These are phyloP conservation scores for Brettanomyces naardenensis DNA, from an alignment of 805 yeast genomes.

Conservation along the genomic window DNA sequence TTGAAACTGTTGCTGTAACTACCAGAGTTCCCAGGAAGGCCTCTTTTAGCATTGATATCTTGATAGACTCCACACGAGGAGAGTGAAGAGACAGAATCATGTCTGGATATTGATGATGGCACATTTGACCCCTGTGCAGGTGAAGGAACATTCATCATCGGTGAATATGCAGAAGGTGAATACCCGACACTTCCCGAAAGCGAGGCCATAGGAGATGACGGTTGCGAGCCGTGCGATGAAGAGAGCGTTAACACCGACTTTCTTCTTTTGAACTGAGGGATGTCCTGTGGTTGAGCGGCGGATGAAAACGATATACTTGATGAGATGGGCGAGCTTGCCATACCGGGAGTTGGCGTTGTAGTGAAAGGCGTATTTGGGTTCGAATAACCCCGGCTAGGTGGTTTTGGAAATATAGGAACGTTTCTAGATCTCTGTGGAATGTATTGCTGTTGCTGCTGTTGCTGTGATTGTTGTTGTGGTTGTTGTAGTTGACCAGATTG, in stretches of 20 bases:
- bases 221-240: slow-evolving; percentile 14
- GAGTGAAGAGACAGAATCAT: slow-evolving; percentile 17
- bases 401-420: slow-evolving; percentile 29
- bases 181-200: slow-evolving; percentile 5
- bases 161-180: slow-evolving; percentile 13
- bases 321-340: slow-evolving; percentile 10
- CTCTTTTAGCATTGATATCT: slow-evolving; percentile 21
- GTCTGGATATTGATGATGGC: slow-evolving; percentile 17
- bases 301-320: slow-evolving; percentile 10
- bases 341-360: slow-evolving; percentile 13
- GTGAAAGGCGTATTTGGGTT: slow-evolving; percentile 18
- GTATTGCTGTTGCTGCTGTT: neutral
- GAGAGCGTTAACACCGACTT: slow-evolving; percentile 19
- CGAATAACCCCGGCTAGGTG: slow-evolving; percentile 6
- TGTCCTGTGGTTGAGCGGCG: slow-evolving; percentile 22
- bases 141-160: slow-evolving; percentile 11
- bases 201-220: slow-evolving; percentile 20
- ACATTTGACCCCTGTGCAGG: slow-evolving; percentile 12
- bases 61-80: slow-evolving; percentile 20
- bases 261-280: slow-evolving; percentile 24
- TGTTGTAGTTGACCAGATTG: slow-evolving; percentile 7
- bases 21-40: slow-evolving; percentile 9
- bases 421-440: slow-evolving; percentile 18
- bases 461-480: neutral
- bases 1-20: slow-evolving; percentile 1